phyloP scores from a whole-genome alignment of 2,329 filamentous ascomycete species.

The Diplodia mutila region DNA sequence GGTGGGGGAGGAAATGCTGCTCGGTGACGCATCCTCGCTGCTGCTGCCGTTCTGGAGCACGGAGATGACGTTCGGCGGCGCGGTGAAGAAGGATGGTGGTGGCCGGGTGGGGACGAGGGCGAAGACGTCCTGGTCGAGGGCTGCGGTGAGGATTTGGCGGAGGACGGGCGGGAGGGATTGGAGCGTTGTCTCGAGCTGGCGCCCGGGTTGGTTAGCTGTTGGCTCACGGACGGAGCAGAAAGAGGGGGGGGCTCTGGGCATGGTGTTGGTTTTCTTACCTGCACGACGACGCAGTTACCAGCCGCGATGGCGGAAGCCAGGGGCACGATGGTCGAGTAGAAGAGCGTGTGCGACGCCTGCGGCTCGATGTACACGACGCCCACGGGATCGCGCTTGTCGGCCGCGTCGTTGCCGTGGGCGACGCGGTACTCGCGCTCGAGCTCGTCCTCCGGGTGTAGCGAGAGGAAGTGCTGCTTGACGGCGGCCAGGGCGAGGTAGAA shows the following conservation, averaged over 20 bases:
- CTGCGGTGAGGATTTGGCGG: conserved; percentile 43
- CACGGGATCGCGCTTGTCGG: conserved; percentile 38
- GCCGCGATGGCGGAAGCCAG: conserved; percentile 54
- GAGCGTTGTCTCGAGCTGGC: conserved; percentile 47
- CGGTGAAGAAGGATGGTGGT: conserved; percentile 30
- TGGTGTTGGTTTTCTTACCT: conserved; percentile 49
- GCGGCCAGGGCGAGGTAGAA: conserved; percentile 46
- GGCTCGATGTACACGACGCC: conserved; percentile 56
- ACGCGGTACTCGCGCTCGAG: conserved; percentile 50
- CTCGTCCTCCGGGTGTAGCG: conserved; percentile 45
- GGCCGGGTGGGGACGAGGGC: conserved; percentile 45
- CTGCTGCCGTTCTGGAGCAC: conserved; percentile 41
- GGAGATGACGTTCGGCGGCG: conserved; percentile 33
- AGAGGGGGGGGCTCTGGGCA: neutral
- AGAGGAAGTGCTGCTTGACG: conserved; percentile 46
- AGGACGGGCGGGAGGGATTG: conserved; percentile 42
- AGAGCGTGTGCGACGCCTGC: conserved; percentile 48
- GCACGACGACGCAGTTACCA: conserved; percentile 56
- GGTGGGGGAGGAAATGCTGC: conserved; percentile 41
- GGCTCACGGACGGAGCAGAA: neutral
- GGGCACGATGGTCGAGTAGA: conserved; percentile 52
- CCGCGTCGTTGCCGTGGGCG: conserved; percentile 45
- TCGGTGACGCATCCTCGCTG: neutral
- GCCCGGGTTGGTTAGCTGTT: neutral
- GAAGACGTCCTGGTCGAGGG: conserved; percentile 56